phyloP scores from a whole-genome alignment of 352 stramenopile species.

The Aphanomyces euteiches region DNA sequence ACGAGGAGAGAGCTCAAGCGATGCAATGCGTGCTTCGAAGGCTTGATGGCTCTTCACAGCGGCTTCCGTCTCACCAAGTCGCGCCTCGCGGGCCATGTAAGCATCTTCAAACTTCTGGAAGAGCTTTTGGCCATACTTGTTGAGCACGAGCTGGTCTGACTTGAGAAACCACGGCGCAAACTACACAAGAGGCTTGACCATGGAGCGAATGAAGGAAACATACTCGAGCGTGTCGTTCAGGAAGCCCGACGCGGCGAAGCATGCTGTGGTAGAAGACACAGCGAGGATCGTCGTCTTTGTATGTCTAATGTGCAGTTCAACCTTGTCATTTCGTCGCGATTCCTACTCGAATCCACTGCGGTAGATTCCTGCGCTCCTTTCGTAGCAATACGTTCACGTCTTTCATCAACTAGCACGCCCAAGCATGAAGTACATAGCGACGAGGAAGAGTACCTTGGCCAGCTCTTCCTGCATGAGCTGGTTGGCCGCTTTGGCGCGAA shows the following conservation, averaged over 20 bases:
- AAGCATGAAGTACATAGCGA: not conserved
- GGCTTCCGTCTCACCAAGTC: constrained; percentile 58
- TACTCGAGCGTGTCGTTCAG: constrained; percentile 57
- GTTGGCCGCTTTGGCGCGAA: constrained; percentile 6
- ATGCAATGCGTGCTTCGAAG: constrained; percentile 46
- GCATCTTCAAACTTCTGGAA: constrained; percentile 62
- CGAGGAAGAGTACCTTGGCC: not conserved
- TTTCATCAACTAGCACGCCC: constrained; percentile 47
- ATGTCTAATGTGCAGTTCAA: constrained; percentile 36
- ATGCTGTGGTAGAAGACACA: constrained; percentile 75
- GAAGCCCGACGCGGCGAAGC: constrained; percentile 62
- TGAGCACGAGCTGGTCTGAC: constrained; percentile 64
- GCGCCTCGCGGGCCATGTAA: constrained; percentile 52
- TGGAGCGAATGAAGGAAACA: constrained; percentile 42
- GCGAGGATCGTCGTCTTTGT: constrained; percentile 59
- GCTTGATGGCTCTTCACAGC: constrained; percentile 54
- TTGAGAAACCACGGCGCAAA: constrained; percentile 79
- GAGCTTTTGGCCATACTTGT: constrained; percentile 59
- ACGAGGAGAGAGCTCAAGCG: constrained; percentile 32
- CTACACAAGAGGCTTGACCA: constrained; percentile 39
- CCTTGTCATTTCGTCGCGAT: not conserved
- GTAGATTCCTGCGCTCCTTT: constrained; percentile 53
- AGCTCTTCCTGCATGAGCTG: constrained; percentile 13
- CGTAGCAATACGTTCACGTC: constrained; percentile 62
- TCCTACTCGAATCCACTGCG: constrained; percentile 50